Evolutionary conservation across 306 rosid genomes (phyloP).

Genomic region (Mucuna pruriens): DNA sequence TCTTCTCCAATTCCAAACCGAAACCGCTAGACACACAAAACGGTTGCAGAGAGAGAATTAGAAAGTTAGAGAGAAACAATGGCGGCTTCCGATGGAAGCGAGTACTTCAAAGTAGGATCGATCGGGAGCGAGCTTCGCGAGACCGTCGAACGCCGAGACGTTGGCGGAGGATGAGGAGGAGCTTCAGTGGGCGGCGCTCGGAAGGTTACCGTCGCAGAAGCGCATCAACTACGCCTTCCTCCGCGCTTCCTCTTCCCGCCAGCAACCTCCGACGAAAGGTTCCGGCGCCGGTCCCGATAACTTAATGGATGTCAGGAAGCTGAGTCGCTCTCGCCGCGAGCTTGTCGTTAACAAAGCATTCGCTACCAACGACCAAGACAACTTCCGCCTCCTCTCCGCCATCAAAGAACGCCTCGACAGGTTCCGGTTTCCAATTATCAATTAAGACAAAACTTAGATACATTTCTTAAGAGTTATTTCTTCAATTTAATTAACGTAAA

Average conservation of each 20-base stretch:
- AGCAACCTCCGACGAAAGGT: background rate
- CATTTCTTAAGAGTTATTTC: no score
- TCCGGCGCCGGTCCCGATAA: constrained; percentile 6
- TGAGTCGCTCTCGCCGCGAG: constrained; percentile 60
- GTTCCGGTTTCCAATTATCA: background rate
- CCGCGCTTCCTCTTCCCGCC: constrained; percentile 36
- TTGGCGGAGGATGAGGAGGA: constrained; percentile 70
- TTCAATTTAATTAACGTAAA: no score
- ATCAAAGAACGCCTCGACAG: constrained; percentile 75
- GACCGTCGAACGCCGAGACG: constrained; percentile 71
- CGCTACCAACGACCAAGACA: constrained; percentile 81
- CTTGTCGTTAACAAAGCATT: constrained; percentile 73
- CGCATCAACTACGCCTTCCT: constrained; percentile 60
- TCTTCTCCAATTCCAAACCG: background rate
- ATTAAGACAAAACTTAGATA: no score
- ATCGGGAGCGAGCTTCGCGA: constrained; percentile 41
- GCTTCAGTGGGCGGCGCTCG: constrained; percentile 78
- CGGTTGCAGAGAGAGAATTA: background rate
- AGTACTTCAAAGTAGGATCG: constrained; percentile 56
- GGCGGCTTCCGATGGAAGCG: constrained; percentile 92
- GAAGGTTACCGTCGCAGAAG: constrained; percentile 65
- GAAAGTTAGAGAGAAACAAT: constrained; percentile 33
- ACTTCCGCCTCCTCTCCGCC: constrained; percentile 64
- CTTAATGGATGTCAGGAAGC: constrained; percentile 66
- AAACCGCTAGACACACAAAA: background rate